Evolutionary conservation across 2,329 filamentous ascomycete genomes (phyloP).

Genomic region (Ophiocordyceps camponoti-floridani): DNA sequence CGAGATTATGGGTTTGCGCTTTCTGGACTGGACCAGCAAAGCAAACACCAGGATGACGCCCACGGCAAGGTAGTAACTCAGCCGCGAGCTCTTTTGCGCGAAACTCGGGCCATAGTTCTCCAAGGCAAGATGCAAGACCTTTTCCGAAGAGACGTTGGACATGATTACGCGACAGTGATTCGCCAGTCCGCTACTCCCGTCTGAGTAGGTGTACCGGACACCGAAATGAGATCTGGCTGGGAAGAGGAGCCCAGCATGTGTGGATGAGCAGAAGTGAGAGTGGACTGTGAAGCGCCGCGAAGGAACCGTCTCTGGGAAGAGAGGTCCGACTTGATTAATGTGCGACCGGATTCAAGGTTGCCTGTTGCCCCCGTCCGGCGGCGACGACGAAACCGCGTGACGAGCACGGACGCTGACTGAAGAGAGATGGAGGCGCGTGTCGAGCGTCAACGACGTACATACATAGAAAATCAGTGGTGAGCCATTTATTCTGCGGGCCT

Average conservation of each 20-base stretch:
- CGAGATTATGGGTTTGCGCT: conserved; percentile 11
- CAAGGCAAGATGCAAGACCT: neutral
- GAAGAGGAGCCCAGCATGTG: conserved; percentile 3
- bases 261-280: neutral
- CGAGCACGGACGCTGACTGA: neutral
- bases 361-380: neutral
- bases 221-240: neutral
- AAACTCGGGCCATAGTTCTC: neutral
- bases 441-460: neutral
- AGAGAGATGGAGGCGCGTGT: neutral
- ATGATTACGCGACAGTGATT: neutral
- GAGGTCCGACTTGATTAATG: neutral
- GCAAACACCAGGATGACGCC: conserved; percentile 15
- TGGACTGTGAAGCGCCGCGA: neutral
- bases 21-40: conserved; percentile 19
- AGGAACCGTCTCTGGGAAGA: neutral
- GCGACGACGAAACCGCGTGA: neutral
- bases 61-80: conserved; percentile 24
- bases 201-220: neutral
- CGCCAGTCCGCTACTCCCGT: conserved; percentile 1
- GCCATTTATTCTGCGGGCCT: neutral
- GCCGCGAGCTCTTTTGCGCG: conserved; percentile 3
- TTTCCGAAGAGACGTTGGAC: neutral
- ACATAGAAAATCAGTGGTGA: neutral
- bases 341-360: neutral